These are phyloP conservation scores for Aegle marmelos DNA, from an alignment of 345 rosid species.

Conservation along the genomic window DNA sequence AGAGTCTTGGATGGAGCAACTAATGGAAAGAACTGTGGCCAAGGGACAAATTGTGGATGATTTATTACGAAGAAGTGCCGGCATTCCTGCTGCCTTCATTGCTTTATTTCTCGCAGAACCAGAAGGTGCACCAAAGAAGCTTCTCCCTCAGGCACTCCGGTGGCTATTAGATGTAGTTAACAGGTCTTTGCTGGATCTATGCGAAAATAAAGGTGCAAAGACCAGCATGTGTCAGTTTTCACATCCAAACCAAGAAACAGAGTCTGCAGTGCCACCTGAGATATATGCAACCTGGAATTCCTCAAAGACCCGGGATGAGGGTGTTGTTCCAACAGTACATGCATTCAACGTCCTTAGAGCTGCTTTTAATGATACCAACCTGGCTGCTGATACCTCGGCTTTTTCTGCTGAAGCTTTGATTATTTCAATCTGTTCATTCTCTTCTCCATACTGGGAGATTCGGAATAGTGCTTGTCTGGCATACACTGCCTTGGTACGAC, in stretches of 20 bases:
- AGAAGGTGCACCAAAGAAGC: slow-evolving; percentile 91
- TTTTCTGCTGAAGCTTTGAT: slow-evolving; percentile 93
- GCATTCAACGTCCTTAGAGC: slow-evolving; percentile 89
- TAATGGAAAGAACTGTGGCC: slow-evolving; percentile 85
- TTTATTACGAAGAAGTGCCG: slow-evolving; percentile 95
- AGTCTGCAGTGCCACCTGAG: slow-evolving; percentile 25
- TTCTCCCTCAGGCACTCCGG: slow-evolving; percentile 74
- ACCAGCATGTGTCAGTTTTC: slow-evolving; percentile 22
- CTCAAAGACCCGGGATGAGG: slow-evolving; percentile 91
- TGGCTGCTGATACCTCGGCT: slow-evolving; percentile 92
- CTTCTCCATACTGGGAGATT: slow-evolving; percentile 97
- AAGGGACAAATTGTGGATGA: slow-evolving; percentile 93
- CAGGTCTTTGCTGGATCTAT: slow-evolving; percentile 41
- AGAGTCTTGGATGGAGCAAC: slow-evolving; percentile 92
- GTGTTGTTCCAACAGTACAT: slow-evolving; percentile 92
- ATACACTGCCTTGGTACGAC: slow-evolving; percentile 82
- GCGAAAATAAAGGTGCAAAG: slow-evolving; percentile 25
- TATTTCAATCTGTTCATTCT: slow-evolving; percentile 72
- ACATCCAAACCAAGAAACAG: slow-evolving; percentile 25
- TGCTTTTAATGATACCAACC: slow-evolving; percentile 91
- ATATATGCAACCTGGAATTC: slow-evolving; percentile 38
- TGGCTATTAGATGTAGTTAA: slow-evolving; percentile 85
- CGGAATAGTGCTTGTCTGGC: slow-evolving; percentile 93
- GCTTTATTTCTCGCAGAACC: slow-evolving; percentile 96
- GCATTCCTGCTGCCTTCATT: slow-evolving; percentile 94